Conservation (phyloP, 495 filamentous ascomycete genomes). For the Podospora comata region DNA sequence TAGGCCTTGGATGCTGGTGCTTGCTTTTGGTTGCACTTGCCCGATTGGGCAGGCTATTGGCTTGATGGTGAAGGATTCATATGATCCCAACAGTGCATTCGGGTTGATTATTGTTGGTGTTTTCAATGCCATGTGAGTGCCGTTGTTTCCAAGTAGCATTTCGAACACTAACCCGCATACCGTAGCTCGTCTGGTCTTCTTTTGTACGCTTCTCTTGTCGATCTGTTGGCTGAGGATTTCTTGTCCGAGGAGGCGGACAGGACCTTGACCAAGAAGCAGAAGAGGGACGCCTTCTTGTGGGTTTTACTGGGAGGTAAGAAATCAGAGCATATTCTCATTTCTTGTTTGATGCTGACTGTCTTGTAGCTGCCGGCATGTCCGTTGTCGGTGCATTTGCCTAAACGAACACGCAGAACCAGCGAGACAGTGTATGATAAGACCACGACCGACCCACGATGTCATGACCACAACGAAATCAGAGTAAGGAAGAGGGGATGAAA, state of each 20-base stretch:
- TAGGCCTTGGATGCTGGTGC: slow-evolving; percentile 62
- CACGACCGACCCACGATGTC: slow-evolving; percentile 4
- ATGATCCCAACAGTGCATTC: slow-evolving; percentile 61
- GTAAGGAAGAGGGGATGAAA: background rate
- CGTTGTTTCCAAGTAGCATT: background rate
- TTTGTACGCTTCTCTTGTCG: slow-evolving; percentile 60
- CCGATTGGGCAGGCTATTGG: slow-evolving; percentile 62
- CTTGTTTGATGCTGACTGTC: slow-evolving; percentile 18
- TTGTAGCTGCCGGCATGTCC: slow-evolving; percentile 27
- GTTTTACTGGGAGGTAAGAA: slow-evolving; percentile 44
- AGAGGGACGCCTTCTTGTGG: slow-evolving; percentile 39
- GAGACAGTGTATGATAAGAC: slow-evolving; percentile 1
- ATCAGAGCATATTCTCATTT: background rate
- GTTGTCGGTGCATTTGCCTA: slow-evolving; percentile 38
- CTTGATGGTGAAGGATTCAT: slow-evolving; percentile 53
- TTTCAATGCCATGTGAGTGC: slow-evolving; percentile 63
- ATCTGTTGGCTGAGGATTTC: slow-evolving; percentile 63
- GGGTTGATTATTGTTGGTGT: slow-evolving; percentile 64
- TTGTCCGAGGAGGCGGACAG: slow-evolving; percentile 52
- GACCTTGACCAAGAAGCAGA: slow-evolving; percentile 45
- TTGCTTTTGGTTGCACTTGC: slow-evolving; percentile 58
- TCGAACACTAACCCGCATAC: slow-evolving; percentile 10
- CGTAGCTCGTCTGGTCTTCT: slow-evolving; percentile 55
- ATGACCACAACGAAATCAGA: background rate
- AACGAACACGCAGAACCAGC: slow-evolving; percentile 1